Evolutionary conservation across 1,139 yeast species (phyloP), one percentile per base, ranked within the genome.

Genomic region (Kodamaea sp.): DNA sequence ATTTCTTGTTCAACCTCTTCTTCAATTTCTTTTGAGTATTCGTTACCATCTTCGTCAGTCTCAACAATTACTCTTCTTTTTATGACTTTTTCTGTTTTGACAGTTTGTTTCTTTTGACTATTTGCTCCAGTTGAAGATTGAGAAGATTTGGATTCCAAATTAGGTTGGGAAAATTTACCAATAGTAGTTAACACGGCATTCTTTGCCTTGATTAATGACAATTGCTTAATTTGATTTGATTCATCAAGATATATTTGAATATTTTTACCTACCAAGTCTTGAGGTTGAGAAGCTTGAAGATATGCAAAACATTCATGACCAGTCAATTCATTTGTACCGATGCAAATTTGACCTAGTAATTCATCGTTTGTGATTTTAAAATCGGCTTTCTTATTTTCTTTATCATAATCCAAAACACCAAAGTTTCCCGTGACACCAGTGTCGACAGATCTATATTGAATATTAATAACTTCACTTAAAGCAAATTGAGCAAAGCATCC

Each of bases 281-380:
- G 33, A 7, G 29, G 27, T 5, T 27, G 35, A 23, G 25, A 31
- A 22, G 37, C 39, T 29, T 49, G 43, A 26, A 48, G 42, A 29
- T 56, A 62, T 2, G 58, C 52, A 42, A 69, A 65, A 37, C 75
- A 70, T 24, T 58, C 62, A 29, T 60, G 62, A 38, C 53, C 50
- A 3, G 53, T 43, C 5, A 64, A 29, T 27, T 57, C 66, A 2
- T 49, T 42, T 5, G 70, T 62, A 2, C 70, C 70, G 8, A 67
- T 42, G 42, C 73, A 67, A 46, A 56, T 58, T 12, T 44, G 50
- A 8, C 53, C 54, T 7, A 34, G n/a, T 7, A n/a, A 15, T 9
- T 29, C 20, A 10, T 10, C 27, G 6, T 22, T 27, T 9, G 37
- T 9, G 6, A 34, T 9, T 15, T 15, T 28, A 26, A 39, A 39